Percentiles rank a stretch among this genome's conserved stretches.
Evolutionary conservation across 2,329 filamentous ascomycete genomes (phyloP).

Genomic region (Alternaria sp.): DNA sequence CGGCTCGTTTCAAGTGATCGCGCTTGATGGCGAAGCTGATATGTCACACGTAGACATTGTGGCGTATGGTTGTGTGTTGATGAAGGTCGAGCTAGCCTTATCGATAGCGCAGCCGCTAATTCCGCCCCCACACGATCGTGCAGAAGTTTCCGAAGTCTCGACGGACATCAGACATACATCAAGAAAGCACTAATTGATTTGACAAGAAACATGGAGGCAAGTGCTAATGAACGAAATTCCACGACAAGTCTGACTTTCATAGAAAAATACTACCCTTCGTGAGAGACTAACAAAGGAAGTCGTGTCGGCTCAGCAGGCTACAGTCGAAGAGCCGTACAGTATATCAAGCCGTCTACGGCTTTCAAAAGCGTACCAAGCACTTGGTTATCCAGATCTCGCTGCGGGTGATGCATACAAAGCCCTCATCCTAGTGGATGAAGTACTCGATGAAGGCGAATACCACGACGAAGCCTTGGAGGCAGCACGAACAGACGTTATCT

Average conservation of each 20-base stretch:
- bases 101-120: slow-evolving; percentile 6
- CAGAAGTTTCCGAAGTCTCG: slow-evolving; percentile 8
- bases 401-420: slow-evolving; percentile 90
- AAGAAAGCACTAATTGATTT: neutral
- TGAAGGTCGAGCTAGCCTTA: slow-evolving; percentile 10
- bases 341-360: slow-evolving; percentile 61
- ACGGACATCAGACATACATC: neutral
- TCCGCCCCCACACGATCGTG: slow-evolving; percentile 3
- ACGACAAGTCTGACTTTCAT: neutral
- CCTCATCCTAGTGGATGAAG: slow-evolving; percentile 83
- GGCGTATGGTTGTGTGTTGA: neutral
- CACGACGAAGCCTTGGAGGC: slow-evolving; percentile 70
- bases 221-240: neutral
- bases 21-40: neutral
- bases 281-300: slow-evolving; percentile 26
- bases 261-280: slow-evolving; percentile 10
- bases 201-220: slow-evolving; percentile 16
- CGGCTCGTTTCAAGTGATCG: neutral
- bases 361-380: slow-evolving; percentile 71
- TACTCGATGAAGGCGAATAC: slow-evolving; percentile 80
- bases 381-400: slow-evolving; percentile 89
- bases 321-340: slow-evolving; percentile 46
- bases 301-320: slow-evolving; percentile 31
- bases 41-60: neutral
- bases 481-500: slow-evolving; percentile 48